Conservation (phyloP, 2,329 filamentous ascomycete genomes). For the Fusarium sp. region DNA sequence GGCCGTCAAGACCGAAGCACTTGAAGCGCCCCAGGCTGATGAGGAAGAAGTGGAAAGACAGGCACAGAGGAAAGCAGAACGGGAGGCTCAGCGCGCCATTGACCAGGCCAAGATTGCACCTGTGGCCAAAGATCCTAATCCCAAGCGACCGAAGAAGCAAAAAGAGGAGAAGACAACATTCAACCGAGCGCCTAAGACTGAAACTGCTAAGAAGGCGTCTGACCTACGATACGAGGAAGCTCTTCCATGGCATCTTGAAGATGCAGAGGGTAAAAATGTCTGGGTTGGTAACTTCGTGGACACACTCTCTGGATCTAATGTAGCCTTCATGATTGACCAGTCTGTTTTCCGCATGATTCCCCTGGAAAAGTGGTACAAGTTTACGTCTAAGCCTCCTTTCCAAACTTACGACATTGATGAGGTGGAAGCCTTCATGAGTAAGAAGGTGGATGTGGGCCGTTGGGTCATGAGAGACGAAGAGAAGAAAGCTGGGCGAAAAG, state of each 20-base stretch:
- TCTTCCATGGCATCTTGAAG: slow-evolving; percentile 95
- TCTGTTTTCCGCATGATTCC: slow-evolving; percentile 86
- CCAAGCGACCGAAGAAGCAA: slow-evolving; percentile 70
- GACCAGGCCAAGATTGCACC: slow-evolving; percentile 95
- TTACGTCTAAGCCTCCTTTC: slow-evolving; percentile 83
- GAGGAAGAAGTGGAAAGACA: slow-evolving; percentile 71
- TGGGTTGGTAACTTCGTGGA: slow-evolving; percentile 94
- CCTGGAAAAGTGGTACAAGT: slow-evolving; percentile 95
- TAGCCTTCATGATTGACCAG: slow-evolving; percentile 79
- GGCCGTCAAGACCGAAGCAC: slow-evolving; percentile 69
- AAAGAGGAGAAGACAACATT: slow-evolving; percentile 89
- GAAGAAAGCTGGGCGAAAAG: slow-evolving; percentile 66
- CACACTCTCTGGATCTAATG: slow-evolving; percentile 85
- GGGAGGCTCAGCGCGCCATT: slow-evolving; percentile 85
- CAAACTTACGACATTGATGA: slow-evolving; percentile 83
- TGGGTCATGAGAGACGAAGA: slow-evolving; percentile 82
- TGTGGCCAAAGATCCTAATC: slow-evolving; percentile 69
- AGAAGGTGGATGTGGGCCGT: slow-evolving; percentile 79
- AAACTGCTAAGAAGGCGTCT: slow-evolving; percentile 81
- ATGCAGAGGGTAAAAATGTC: slow-evolving; percentile 93
- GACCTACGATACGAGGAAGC: slow-evolving; percentile 92
- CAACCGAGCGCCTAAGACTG: slow-evolving; percentile 80
- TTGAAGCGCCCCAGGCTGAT: slow-evolving; percentile 59
- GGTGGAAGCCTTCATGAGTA: slow-evolving; percentile 84
- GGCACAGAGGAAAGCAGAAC: slow-evolving; percentile 80